Percentiles rank a stretch among this genome's conserved stretches.
Evolutionary conservation across 331 rosid species (phyloP).

Genomic region (Erythrophleum ivorense): DNA sequence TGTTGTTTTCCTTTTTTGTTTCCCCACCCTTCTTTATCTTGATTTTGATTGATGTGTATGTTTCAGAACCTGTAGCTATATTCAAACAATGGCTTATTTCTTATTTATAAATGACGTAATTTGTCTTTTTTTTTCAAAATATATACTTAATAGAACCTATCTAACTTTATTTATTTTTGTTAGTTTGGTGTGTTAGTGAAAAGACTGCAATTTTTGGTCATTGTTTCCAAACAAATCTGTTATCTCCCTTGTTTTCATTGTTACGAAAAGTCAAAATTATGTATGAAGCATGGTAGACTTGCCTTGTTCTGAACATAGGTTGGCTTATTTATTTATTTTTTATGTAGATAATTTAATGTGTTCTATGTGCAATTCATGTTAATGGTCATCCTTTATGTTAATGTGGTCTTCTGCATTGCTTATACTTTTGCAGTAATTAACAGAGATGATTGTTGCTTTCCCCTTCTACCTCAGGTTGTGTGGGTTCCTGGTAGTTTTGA

Average conservation of each 20-base stretch:
- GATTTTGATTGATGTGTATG: neutral
- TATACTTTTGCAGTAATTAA: conserved; percentile 38
- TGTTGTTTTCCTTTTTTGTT: neutral
- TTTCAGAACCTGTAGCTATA: neutral
- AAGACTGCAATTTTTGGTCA: neutral
- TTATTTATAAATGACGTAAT: neutral
- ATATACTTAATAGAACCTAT: neutral
- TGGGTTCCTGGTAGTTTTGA: conserved; percentile 99
- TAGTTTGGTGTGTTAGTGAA: conserved; percentile 8
- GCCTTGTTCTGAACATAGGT: conserved; percentile 17
- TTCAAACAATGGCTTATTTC: neutral
- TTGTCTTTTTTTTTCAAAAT: too few species aligned
- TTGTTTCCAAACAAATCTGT: conserved; percentile 1
- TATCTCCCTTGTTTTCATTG: conserved; percentile 10
- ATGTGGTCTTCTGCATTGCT: neutral
- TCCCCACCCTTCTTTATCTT: conserved; percentile 10
- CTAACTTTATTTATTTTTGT: conserved; percentile 5
- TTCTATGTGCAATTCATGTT: neutral
- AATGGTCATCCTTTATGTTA: too few species aligned
- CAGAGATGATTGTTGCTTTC: conserved; percentile 31
- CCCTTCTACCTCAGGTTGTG: conserved; percentile 65
- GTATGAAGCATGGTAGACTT: conserved; percentile 25
- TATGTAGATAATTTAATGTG: neutral
- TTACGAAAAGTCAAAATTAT: conserved; percentile 4
- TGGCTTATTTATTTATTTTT: neutral